Conservation (phyloP, 148 eudicot species). For the Amaranthus palmeri region DNA sequence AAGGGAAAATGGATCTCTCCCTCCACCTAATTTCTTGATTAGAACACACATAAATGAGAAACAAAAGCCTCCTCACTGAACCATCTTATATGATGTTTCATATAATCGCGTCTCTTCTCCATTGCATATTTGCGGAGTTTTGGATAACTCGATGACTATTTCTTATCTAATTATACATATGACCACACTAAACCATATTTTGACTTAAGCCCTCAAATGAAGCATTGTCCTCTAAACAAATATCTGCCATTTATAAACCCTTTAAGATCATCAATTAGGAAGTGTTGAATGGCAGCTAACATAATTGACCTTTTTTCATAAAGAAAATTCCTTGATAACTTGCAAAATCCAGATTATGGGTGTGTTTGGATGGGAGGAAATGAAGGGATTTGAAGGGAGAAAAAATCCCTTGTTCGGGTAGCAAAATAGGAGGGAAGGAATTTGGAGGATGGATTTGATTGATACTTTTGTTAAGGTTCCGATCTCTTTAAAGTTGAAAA, state of each 20-base stretch:
- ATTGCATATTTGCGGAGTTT: background rate
- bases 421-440: too few relatives aligned
- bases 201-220: background rate
- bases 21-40: background rate
- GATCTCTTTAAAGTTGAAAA: too few relatives aligned
- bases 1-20: background rate
- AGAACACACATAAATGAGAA: background rate
- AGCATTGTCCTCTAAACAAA: background rate
- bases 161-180: background rate
- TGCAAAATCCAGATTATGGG: background rate
- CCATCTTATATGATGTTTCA: background rate
- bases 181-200: background rate
- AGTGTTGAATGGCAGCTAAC: too few relatives aligned
- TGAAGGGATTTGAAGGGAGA: background rate
- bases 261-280: background rate
- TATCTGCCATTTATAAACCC: background rate
- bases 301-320: background rate
- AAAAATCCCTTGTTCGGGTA: too few relatives aligned
- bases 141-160: background rate
- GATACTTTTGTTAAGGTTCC: too few relatives aligned
- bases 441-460: too few relatives aligned
- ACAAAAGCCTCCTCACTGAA: background rate
- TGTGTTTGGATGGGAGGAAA: background rate
- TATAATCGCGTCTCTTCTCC: background rate
- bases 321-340: background rate